Base-by-base conservation (phyloP, 345 rosid genomes). In the Sisymbrium irio region DNA sequence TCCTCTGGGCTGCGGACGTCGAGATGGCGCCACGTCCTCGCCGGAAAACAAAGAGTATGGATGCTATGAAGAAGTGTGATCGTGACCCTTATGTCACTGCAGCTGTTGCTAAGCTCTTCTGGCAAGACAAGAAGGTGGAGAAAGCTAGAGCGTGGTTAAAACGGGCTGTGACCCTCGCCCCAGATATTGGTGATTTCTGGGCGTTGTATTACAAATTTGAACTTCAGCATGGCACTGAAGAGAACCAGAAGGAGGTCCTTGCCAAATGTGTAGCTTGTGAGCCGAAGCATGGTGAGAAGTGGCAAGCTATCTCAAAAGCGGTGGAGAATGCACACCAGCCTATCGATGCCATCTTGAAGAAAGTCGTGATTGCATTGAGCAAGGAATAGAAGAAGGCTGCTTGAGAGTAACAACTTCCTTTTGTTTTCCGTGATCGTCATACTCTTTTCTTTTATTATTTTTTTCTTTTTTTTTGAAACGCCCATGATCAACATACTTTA, bases 141-240 rank as follows among this genome's bases (percentile, higher is more conserved):
- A 89, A 93, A 79, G 98, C 98, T 28, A 82, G 98, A 73, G 63
- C 71, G 36, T 91, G 98, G 98, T 83, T 91, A 18, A 83, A 82
- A 71, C 79, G 85, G 71, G 94, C 96, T 6, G 97, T 93, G 62
- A 93, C 94, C 15, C 87, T 89, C 61, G 84, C 87, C 22, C 98
- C 96, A 3, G 91, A 82, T 74, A 77, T 85, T 69, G 97, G 97
- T 4, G 98, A 93, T 82, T 91, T 89, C 75, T 93, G 98, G 98
- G 96, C 92, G 0, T 62, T 85, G 35, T 91, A 84, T 68, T 91
- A 91, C 86, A 89, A 93, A 72, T 86, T 93, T 73, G 98, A 93
- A 77, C 86, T 87, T 60, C 97, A 91, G 72, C 92, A 93, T 65
- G 97, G 98, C 12, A 63, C 69, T 25, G 98, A 90, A 42, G 98